A percentile compares a stretch with the other conserved stretches of the same genome.
Conservation (phyloP, 1,284 basidiomycete species). For the Apiotrichum akiyoshidainum region DNA sequence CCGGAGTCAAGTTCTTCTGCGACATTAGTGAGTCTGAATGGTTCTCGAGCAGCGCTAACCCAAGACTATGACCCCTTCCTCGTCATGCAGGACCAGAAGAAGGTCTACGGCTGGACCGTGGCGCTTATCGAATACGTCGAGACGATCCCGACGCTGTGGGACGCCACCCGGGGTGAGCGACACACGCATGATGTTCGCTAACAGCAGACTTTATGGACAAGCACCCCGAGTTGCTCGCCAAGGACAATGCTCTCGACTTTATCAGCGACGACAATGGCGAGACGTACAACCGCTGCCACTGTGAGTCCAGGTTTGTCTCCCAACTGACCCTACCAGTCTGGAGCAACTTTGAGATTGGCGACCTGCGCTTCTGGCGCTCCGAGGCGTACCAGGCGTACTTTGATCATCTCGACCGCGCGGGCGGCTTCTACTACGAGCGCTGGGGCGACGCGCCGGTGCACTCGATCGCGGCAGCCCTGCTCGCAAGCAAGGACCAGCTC, state of each 20-base stretch:
- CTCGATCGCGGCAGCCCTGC: slow-evolving; percentile 71
- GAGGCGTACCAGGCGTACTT: slow-evolving; percentile 76
- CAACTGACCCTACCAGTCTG: slow-evolving; percentile 56
- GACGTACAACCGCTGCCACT: slow-evolving; percentile 76
- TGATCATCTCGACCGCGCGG: slow-evolving; percentile 67
- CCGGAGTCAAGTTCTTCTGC: slow-evolving; percentile 71
- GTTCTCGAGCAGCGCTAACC: background rate
- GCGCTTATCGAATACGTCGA: slow-evolving; percentile 71
- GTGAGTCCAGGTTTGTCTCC: slow-evolving; percentile 52
- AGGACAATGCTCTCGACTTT: slow-evolving; percentile 70
- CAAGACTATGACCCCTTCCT: slow-evolving; percentile 76
- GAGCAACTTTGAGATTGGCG: slow-evolving; percentile 81
- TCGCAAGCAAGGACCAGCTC: slow-evolving; percentile 66
- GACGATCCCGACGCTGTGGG: slow-evolving; percentile 76
- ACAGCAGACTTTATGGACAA: slow-evolving; percentile 62
- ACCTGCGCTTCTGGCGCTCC: slow-evolving; percentile 69
- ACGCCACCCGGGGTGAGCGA: slow-evolving; percentile 60
- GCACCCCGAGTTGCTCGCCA: slow-evolving; percentile 65
- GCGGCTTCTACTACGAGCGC: slow-evolving; percentile 77
- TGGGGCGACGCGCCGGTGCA: slow-evolving; percentile 82
- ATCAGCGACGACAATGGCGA: slow-evolving; percentile 69
- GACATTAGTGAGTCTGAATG: slow-evolving; percentile 55
- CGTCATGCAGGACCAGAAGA: slow-evolving; percentile 75
- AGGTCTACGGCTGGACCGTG: slow-evolving; percentile 75
- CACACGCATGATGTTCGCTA: slow-evolving; percentile 3